Evolutionary conservation across 176 grass and related monocot species (phyloP).

Genomic region (bread wheat (Triticum aestivum)): DNA sequence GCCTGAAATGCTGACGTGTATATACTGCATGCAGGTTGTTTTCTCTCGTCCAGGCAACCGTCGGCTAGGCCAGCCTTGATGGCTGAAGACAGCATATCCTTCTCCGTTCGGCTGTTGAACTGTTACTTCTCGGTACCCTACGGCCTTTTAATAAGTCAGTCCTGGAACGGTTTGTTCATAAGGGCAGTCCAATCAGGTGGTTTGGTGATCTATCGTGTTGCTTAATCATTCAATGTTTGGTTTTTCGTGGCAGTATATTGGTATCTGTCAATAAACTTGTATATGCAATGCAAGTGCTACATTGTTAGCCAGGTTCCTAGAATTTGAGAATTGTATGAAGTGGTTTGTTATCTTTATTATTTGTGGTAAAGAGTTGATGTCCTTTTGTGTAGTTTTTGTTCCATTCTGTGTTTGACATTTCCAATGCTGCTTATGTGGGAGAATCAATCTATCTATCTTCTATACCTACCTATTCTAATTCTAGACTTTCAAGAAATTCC

Average conservation of each 20-base stretch:
- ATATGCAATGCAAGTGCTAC: background rate
- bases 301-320: too few species aligned
- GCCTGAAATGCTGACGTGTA: too few species aligned
- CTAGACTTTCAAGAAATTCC: too few species aligned
- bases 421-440: background rate
- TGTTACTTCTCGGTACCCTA: background rate
- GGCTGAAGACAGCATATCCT: background rate
- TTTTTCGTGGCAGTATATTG: background rate
- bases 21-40: background rate
- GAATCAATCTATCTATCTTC: background rate
- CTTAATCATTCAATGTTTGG: background rate
- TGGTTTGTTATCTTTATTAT: background rate
- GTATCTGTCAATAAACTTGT: background rate
- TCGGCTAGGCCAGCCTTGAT: background rate
- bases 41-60: slow-evolving; percentile 6
- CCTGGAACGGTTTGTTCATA: background rate
- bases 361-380: background rate
- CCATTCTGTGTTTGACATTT: background rate
- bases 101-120: background rate
- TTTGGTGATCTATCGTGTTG: background rate
- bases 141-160: background rate
- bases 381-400: background rate
- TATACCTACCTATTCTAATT: too few species aligned
- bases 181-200: background rate
- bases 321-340: background rate